phyloP scores from a whole-genome alignment of 495 filamentous ascomycete genomes.

The Aspergillus funiculosus region DNA sequence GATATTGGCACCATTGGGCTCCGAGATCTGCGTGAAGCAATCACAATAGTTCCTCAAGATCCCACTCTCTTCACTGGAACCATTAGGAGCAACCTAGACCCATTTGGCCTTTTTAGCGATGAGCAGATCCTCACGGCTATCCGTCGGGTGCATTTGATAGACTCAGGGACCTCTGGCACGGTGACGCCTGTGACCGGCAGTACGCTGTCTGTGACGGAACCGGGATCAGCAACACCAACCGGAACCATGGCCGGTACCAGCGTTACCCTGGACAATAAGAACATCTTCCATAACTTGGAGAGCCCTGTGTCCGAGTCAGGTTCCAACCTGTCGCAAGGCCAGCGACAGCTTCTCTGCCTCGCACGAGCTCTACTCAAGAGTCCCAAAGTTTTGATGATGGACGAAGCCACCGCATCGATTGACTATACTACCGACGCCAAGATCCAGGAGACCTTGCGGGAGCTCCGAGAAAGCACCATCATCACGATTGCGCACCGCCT shows the following conservation, averaged over 20 bases:
- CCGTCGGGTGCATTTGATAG: slow-evolving; percentile 85
- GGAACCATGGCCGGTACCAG: slow-evolving; percentile 34
- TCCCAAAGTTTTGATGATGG: slow-evolving; percentile 93
- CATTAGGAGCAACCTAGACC: slow-evolving; percentile 90
- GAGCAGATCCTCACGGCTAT: slow-evolving; percentile 85
- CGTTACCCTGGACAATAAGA: slow-evolving; percentile 66
- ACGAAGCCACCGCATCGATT: slow-evolving; percentile 97
- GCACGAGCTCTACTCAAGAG: slow-evolving; percentile 89
- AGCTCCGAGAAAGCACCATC: slow-evolving; percentile 80
- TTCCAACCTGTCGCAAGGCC: slow-evolving; percentile 93
- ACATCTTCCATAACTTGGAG: slow-evolving; percentile 84
- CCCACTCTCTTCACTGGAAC: slow-evolving; percentile 97
- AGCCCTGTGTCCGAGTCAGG: slow-evolving; percentile 86
- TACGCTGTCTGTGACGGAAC: slow-evolving; percentile 26
- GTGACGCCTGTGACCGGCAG: slow-evolving; percentile 39
- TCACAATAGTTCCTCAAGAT: slow-evolving; percentile 98
- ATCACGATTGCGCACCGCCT: slow-evolving; percentile 98
- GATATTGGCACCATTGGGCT: slow-evolving; percentile 87
- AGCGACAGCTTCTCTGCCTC: slow-evolving; percentile 91
- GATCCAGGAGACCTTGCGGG: slow-evolving; percentile 91
- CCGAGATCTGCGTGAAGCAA: slow-evolving; percentile 82
- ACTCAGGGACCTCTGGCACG: slow-evolving; percentile 46
- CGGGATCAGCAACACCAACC: slow-evolving; percentile 23
- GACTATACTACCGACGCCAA: slow-evolving; percentile 94
- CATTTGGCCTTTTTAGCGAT: slow-evolving; percentile 85